Conservation (phyloP, 2,329 filamentous ascomycete genomes). For the Aspergillus sp. region DNA sequence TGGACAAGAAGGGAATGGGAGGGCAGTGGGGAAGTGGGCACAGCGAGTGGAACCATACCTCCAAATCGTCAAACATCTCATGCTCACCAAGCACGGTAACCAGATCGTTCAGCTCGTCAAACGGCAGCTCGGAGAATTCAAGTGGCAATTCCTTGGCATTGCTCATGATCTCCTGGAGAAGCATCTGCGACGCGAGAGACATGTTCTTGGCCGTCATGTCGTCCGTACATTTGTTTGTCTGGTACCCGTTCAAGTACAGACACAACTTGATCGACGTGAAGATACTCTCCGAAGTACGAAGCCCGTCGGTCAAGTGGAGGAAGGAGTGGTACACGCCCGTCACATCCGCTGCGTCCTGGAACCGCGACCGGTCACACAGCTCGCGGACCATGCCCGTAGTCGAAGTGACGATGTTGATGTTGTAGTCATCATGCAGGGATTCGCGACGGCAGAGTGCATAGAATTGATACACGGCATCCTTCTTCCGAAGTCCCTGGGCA, state of each 20-base stretch:
- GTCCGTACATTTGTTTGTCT: constrained; percentile 27
- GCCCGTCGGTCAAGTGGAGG: constrained; percentile 32
- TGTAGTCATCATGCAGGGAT: constrained; percentile 26
- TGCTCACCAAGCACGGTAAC: constrained; percentile 37
- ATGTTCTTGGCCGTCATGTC: constrained; percentile 27
- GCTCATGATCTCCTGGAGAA: constrained; percentile 33
- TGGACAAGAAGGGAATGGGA: no score
- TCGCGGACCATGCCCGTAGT: constrained; percentile 27
- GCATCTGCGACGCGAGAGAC: constrained; percentile 30
- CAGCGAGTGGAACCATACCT: constrained; percentile 18
- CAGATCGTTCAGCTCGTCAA: constrained; percentile 35
- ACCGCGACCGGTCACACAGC: constrained; percentile 27
- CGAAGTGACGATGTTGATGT: constrained; percentile 28
- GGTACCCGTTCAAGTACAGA: constrained; percentile 33
- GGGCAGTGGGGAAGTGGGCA: no score
- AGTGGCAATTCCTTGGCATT: constrained; percentile 28
- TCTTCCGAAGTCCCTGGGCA: constrained; percentile 19
- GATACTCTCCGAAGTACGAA: constrained; percentile 31
- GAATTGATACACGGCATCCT: constrained; percentile 30
- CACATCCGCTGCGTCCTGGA: constrained; percentile 34
- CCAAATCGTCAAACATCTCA: constrained; percentile 36
- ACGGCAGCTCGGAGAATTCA: constrained; percentile 34
- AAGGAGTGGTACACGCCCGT: constrained; percentile 34
- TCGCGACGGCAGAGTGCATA: constrained; percentile 33
- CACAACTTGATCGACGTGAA: constrained; percentile 37